A percentile compares a stretch with the other conserved stretches of the same genome.
Evolutionary conservation across 768 basidiomycete species (phyloP).

Genomic region (Russula griseocarnosa): DNA sequence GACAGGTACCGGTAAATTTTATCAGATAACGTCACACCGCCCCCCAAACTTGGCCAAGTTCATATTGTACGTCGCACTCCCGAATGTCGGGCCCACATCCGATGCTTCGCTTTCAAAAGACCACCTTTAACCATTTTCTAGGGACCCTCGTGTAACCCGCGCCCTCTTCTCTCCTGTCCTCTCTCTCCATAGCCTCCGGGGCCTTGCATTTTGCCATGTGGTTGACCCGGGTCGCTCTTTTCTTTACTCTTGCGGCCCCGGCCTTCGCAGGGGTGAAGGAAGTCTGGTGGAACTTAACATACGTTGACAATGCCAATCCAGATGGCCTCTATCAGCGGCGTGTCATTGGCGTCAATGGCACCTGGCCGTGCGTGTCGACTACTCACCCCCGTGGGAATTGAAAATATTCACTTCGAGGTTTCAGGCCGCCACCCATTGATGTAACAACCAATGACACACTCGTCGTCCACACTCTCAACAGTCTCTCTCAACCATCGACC

Average conservation of each 20-base stretch:
- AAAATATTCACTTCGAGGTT: neutral
- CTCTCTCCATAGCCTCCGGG: neutral
- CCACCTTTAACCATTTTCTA: neutral
- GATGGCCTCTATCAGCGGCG: conserved; percentile 74
- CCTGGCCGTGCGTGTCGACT: conserved; percentile 76
- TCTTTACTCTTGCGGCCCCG: conserved; percentile 37
- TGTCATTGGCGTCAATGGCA: conserved; percentile 84
- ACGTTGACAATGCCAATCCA: conserved; percentile 73
- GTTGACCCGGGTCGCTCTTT: conserved; percentile 28
- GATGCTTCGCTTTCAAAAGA: neutral
- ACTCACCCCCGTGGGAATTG: neutral
- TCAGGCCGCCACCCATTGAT: conserved; percentile 76
- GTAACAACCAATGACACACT: conserved; percentile 69
- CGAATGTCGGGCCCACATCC: neutral
- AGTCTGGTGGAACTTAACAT: conserved; percentile 89
- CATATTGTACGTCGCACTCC: neutral
- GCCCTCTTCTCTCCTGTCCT: conserved; percentile 7
- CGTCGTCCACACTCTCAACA: conserved; percentile 72
- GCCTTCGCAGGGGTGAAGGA: conserved; percentile 66
- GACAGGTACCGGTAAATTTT: neutral
- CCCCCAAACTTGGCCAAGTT: no score
- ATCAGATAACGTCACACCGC: conserved; percentile 2
- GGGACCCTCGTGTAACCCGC: conserved; percentile 6
- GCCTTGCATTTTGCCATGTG: conserved; percentile 14
- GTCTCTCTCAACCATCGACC: conserved; percentile 58